Conservation (phyloP, 2,329 filamentous ascomycete genomes). For the Ambrosiella beaveri region DNA sequence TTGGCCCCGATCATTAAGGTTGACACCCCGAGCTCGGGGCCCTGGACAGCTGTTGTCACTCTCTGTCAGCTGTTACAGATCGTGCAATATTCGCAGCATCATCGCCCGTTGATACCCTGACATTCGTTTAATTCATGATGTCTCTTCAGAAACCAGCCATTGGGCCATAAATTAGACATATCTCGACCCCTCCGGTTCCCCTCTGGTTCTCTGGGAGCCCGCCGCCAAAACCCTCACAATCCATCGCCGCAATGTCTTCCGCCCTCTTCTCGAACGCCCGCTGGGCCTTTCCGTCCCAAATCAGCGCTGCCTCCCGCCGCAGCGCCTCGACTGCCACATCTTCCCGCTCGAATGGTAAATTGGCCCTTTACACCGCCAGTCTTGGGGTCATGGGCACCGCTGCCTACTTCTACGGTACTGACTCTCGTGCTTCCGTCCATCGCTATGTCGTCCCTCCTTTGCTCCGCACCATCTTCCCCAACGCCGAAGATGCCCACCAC, state of each 20-base stretch:
- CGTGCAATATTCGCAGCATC: conserved; percentile 1
- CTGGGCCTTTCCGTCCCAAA: conserved; percentile 10
- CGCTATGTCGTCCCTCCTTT: conserved; percentile 48
- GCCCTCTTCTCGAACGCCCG: conserved; percentile 12
- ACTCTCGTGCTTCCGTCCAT: conserved; percentile 55
- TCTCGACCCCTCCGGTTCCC: not conserved
- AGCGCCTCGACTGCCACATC: conserved; percentile 19
- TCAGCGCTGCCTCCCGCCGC: conserved; percentile 17
- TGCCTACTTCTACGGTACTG: conserved; percentile 53
- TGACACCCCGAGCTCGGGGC: not conserved
- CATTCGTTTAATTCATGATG: conserved; percentile 1
- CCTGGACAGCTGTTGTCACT: not conserved
- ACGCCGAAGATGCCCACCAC: conserved; percentile 87
- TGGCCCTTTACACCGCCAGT: conserved; percentile 24
- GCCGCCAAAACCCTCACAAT: not conserved
- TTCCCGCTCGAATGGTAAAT: conserved; percentile 20
- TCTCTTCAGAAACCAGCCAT: conserved; percentile 7
- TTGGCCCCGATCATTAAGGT: not conserved
- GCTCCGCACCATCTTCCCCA: conserved; percentile 48
- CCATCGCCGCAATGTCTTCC: conserved; percentile 12
- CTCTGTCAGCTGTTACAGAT: conserved; percentile 6
- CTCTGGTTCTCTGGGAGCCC: not conserved
- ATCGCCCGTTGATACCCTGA: conserved; percentile 1
- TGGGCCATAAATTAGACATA: conserved; percentile 4
- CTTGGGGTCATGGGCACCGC: conserved; percentile 26